These are phyloP conservation scores for Zymoseptoria tritici DNA, from an alignment of 2,329 filamentous ascomycete genomes.

Conservation along the genomic window DNA sequence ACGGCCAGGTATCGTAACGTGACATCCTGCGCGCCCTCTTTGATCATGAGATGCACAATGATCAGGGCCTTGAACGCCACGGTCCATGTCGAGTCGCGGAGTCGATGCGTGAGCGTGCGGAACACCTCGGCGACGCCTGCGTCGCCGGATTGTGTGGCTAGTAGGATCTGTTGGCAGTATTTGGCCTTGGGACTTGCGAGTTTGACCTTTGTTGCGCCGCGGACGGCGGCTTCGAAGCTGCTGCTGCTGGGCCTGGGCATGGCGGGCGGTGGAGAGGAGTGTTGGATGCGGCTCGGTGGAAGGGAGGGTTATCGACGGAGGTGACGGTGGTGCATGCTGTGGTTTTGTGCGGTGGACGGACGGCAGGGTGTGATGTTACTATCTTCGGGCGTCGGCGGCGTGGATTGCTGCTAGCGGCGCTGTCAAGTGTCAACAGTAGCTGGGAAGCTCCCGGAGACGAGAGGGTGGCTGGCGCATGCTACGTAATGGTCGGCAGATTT, in stretches of 20 bases:
- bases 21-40: slow-evolving; percentile 83
- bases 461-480: not conserved
- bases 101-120: slow-evolving; percentile 74
- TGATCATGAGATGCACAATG: slow-evolving; percentile 93
- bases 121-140: slow-evolving; percentile 94
- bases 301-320: not conserved
- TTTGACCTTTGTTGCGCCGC: slow-evolving; percentile 97
- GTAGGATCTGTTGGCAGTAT: slow-evolving; percentile 96
- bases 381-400: not conserved
- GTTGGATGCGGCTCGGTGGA: not conserved
- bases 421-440: not conserved
- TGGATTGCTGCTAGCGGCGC: not conserved
- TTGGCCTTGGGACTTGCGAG: slow-evolving; percentile 90
- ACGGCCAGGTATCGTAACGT: slow-evolving; percentile 78
- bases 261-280: slow-evolving; percentile 12
- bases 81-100: slow-evolving; percentile 98
- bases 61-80: slow-evolving; percentile 97
- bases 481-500: not conserved
- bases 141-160: slow-evolving; percentile 91
- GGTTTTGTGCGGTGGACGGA: not conserved
- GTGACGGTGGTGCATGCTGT: not conserved
- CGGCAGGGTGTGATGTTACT: not conserved
- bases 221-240: slow-evolving; percentile 98
- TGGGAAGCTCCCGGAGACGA: not conserved
- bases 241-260: slow-evolving; percentile 41